These are phyloP conservation scores for Grigorovia jiainica DNA, from an alignment of 805 yeast genomes.

Conservation along the genomic window DNA sequence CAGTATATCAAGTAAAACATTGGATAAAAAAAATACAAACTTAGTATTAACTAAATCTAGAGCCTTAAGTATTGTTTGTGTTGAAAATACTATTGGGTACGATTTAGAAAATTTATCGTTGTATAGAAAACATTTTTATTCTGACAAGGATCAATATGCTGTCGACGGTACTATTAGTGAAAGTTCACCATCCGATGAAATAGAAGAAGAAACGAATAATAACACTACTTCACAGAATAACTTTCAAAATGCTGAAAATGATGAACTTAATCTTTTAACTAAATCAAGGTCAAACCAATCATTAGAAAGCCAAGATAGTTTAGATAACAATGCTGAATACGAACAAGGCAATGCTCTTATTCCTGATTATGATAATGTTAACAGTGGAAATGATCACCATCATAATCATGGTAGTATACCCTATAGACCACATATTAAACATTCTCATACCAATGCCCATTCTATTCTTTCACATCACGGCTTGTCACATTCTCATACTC, in stretches of 20 bases:
- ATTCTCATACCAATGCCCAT: background rate
- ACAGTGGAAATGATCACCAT: constrained; percentile 4
- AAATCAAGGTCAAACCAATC: background rate
- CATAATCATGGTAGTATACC: background rate
- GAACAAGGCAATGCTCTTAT: background rate
- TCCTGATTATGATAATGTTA: constrained; percentile 4
- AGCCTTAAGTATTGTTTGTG: constrained; percentile 16
- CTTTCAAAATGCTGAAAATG: too few relatives aligned
- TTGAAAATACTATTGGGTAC: constrained; percentile 29
- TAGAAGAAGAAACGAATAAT: background rate
- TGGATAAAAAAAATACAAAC: background rate
- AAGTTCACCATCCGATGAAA: background rate
- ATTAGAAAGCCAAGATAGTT: background rate
- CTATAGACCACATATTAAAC: background rate
- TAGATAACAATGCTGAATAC: background rate
- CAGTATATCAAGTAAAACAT: background rate
- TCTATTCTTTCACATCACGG: background rate
- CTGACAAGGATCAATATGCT: constrained; percentile 3
- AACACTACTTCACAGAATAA: background rate
- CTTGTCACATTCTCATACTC: background rate
- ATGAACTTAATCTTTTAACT: background rate
- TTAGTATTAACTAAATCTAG: background rate
- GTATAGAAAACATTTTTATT: constrained; percentile 24
- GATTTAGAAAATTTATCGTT: constrained; percentile 28
- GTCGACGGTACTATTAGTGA: too few relatives aligned